Percentiles rank a stretch among this genome's conserved stretches.
phyloP scores from a whole-genome alignment of 306 rosid species.

The Abrus precatorius region DNA sequence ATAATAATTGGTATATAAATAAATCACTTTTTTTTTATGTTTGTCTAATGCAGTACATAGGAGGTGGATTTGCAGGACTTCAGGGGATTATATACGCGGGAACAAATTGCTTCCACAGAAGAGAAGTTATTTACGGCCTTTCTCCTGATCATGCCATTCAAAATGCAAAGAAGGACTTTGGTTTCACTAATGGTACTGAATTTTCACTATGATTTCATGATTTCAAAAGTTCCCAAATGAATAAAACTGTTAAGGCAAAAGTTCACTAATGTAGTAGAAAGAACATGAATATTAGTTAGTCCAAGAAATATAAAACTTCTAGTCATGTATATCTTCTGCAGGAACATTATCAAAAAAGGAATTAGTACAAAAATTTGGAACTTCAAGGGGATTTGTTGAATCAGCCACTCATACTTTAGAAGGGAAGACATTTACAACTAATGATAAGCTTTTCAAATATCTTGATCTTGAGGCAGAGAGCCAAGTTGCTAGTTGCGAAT shows the following conservation, averaged over 20 bases:
- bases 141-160: constrained; percentile 28
- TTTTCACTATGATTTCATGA: background rate
- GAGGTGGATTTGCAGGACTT: constrained; percentile 56
- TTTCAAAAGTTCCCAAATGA: background rate
- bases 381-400: constrained; percentile 50
- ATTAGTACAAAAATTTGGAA: constrained; percentile 52
- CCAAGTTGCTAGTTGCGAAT: constrained; percentile 60
- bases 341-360: constrained; percentile 47
- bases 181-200: background rate
- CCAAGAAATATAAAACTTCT: constrained; percentile 5
- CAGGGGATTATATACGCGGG: constrained; percentile 63
- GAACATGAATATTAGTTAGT: background rate
- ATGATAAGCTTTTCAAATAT: background rate
- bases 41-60: constrained; percentile 43
- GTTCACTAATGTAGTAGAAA: background rate
- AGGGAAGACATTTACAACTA: constrained; percentile 12
- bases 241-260: background rate
- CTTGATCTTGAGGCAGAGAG: constrained; percentile 51
- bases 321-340: constrained; percentile 32
- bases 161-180: constrained; percentile 10
- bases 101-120: constrained; percentile 65
- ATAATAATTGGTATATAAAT: background rate
- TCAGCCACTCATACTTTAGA: constrained; percentile 55
- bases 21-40: background rate
- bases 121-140: constrained; percentile 67